These are phyloP conservation scores for Chlamydomonas sp. DNA, from an alignment of 139 green algal species.

Conservation along the genomic window DNA sequence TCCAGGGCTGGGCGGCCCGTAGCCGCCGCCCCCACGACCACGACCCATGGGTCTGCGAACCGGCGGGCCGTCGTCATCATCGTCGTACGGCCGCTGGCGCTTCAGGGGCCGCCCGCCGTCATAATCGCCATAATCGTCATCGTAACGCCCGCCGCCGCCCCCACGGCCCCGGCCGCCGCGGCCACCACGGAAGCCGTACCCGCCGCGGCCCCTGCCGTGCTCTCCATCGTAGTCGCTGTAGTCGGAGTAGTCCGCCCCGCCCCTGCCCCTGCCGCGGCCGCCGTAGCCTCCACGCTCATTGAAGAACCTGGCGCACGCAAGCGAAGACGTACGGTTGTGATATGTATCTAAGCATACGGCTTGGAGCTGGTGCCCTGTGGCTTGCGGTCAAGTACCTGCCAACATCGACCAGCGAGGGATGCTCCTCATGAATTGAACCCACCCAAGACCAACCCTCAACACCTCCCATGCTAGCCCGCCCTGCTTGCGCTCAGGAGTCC, in stretches of 20 bases:
- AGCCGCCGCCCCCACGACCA: slow-evolving; percentile 10
- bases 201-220: not conserved
- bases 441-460: too few species aligned
- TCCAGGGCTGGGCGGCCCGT: not conserved
- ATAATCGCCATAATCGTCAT: not conserved
- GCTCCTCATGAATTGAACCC: too few species aligned
- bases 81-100: not conserved
- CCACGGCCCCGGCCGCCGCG: slow-evolving; percentile 9
- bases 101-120: slow-evolving; percentile 4
- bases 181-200: slow-evolving; percentile 3
- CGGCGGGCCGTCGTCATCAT: not conserved
- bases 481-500: too few species aligned
- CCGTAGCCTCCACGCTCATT: not conserved
- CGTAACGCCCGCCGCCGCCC: not conserved
- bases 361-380: too few species aligned
- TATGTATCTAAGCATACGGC: too few species aligned
- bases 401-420: too few species aligned
- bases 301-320: not conserved
- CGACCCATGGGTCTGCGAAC: not conserved
- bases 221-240: not conserved
- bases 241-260: not conserved
- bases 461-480: too few species aligned
- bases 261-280: not conserved
- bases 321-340: too few species aligned
- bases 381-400: too few species aligned